A percentile compares a stretch with the other conserved stretches of the same genome.
Evolutionary conservation across 306 rosid species (phyloP).

Genomic region (Cucurbita argyrosperma): DNA sequence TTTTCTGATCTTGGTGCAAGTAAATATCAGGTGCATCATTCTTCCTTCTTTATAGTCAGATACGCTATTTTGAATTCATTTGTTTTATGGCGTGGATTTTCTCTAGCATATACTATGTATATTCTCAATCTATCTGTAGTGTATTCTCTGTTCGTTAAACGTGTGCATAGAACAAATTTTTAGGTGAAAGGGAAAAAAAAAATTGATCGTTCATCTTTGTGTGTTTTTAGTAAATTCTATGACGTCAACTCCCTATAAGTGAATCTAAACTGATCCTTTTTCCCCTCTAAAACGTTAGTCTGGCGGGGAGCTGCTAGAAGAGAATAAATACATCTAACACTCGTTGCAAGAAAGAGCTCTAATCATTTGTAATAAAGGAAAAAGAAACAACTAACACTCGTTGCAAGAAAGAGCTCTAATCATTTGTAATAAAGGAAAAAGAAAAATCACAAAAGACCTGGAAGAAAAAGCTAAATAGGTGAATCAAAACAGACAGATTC

Average conservation of each 20-base stretch:
- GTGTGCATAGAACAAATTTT: background rate
- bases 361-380: background rate
- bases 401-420: background rate
- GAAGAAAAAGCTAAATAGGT: background rate
- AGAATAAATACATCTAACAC: background rate
- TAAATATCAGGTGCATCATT: constrained; percentile 77
- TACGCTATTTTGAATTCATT: background rate
- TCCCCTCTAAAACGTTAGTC: background rate
- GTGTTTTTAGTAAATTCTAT: background rate
- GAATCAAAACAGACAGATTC: background rate
- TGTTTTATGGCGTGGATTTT: background rate
- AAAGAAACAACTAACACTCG: no score
- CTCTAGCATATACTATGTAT: background rate
- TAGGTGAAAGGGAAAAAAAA: background rate
- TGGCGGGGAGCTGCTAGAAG: background rate
- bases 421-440: background rate
- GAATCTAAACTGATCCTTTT: background rate
- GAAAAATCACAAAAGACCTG: background rate
- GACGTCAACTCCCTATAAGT: background rate
- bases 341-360: background rate
- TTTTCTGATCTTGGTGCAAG: constrained; percentile 83
- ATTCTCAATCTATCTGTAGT: background rate
- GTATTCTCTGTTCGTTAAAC: background rate
- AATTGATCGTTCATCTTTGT: background rate
- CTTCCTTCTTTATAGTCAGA: background rate